These are phyloP conservation scores for Tetrahymena borealis DNA, from an alignment of 73 alveolate species.

Conservation along the genomic window DNA sequence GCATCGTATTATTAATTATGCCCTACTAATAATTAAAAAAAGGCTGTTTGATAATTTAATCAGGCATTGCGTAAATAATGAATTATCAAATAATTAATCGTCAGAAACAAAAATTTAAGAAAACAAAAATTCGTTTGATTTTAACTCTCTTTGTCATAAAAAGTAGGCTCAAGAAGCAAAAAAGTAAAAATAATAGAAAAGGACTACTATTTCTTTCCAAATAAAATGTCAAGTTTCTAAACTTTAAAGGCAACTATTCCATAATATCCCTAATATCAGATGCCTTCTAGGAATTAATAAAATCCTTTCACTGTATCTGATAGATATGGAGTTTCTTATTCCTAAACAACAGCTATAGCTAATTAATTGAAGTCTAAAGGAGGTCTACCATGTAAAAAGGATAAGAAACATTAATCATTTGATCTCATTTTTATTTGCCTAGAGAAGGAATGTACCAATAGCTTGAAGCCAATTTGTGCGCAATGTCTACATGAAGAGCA, in stretches of 20 bases:
- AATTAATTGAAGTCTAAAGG: neutral
- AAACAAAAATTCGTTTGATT: slow-evolving; percentile 1
- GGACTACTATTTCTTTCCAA: neutral
- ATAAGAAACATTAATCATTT: neutral
- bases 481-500: neutral
- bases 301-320: neutral
- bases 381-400: neutral
- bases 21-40: neutral
- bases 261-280: neutral
- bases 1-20: no score
- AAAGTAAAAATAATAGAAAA: neutral
- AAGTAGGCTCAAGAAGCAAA: neutral
- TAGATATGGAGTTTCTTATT: neutral
- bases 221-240: neutral
- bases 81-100: neutral
- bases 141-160: neutral
- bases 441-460: neutral
- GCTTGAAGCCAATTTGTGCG: neutral
- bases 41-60: neutral
- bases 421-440: neutral
- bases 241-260: neutral
- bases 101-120: neutral
- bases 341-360: neutral
- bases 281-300: neutral
- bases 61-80: neutral